Evolutionary conservation across 768 basidiomycete genomes (phyloP).

Genomic region (Artomyces pyxidatus): DNA sequence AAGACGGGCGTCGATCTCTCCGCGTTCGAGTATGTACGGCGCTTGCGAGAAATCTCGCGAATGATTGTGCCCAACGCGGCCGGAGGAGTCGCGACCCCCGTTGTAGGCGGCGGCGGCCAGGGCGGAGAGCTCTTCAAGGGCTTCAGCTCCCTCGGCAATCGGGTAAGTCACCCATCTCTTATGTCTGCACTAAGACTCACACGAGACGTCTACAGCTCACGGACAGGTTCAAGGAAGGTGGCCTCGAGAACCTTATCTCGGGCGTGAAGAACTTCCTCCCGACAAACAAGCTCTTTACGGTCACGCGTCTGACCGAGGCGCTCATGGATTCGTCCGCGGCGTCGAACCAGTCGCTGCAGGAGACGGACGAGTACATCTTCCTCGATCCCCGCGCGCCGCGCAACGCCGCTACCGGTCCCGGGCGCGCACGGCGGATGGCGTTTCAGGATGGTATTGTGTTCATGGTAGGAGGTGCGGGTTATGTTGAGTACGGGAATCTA

Average conservation of each 20-base stretch:
- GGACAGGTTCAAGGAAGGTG: slow-evolving; percentile 87
- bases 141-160: slow-evolving; percentile 86
- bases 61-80: slow-evolving; percentile 74
- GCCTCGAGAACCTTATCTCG: slow-evolving; percentile 93
- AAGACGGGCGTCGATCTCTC: slow-evolving; percentile 70
- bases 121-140: slow-evolving; percentile 90
- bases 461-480: slow-evolving; percentile 92
- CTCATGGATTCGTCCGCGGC: slow-evolving; percentile 96
- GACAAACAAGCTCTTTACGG: slow-evolving; percentile 84
- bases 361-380: slow-evolving; percentile 93
- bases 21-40: slow-evolving; percentile 89
- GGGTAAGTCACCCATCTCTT: slow-evolving; percentile 44
- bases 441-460: slow-evolving; percentile 90
- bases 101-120: slow-evolving; percentile 46
- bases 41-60: slow-evolving; percentile 82
- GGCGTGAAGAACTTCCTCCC: slow-evolving; percentile 98
- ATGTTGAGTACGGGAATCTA: slow-evolving; percentile 95
- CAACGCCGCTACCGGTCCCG: slow-evolving; percentile 22
- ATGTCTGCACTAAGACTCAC: not conserved
- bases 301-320: slow-evolving; percentile 90
- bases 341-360: slow-evolving; percentile 73
- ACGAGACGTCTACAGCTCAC: slow-evolving; percentile 54
- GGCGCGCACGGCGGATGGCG: slow-evolving; percentile 53
- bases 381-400: slow-evolving; percentile 67
- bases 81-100: slow-evolving; percentile 58